Conservation (phyloP, 2,329 filamentous ascomycete species). For the Chaetothyriales sp. region DNA sequence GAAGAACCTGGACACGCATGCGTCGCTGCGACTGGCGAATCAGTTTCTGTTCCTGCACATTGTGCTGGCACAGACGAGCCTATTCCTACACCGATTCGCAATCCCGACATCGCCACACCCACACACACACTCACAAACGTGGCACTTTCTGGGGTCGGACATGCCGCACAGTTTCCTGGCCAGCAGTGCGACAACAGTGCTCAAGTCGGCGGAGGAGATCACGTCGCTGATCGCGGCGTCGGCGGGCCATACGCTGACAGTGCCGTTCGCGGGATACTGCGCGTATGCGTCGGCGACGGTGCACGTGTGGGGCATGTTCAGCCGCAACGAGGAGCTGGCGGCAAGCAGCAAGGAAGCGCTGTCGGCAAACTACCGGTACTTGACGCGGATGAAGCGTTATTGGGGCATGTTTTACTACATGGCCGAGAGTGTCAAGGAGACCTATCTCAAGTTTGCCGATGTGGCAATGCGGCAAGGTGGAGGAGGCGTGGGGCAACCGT, state of each 20-base stretch:
- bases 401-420: constrained; percentile 99
- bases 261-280: constrained; percentile 88
- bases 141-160: constrained; percentile 42
- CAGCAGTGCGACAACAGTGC: constrained; percentile 59
- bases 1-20: constrained; percentile 74
- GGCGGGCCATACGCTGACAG: constrained; percentile 66
- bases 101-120: constrained; percentile 48
- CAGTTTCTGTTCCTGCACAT: constrained; percentile 91
- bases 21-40: constrained; percentile 71
- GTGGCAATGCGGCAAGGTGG: constrained; percentile 34
- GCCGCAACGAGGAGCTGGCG: constrained; percentile 64
- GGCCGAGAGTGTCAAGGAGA: constrained; percentile 78
- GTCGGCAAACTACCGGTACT: constrained; percentile 73
- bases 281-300: constrained; percentile 87
- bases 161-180: constrained; percentile 67
- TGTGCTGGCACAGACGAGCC: constrained; percentile 70
- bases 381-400: constrained; percentile 89
- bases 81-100: constrained; percentile 83
- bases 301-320: constrained; percentile 87
- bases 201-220: constrained; percentile 74
- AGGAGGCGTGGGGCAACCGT: not conserved
- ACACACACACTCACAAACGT: constrained; percentile 12
- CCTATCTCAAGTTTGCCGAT: constrained; percentile 75
- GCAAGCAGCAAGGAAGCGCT: constrained; percentile 69
- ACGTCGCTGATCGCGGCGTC: constrained; percentile 71